A percentile compares a stretch with the other conserved stretches of the same genome.
phyloP scores from a whole-genome alignment of 164 flowering plant species.

The Protea cynaroides region DNA sequence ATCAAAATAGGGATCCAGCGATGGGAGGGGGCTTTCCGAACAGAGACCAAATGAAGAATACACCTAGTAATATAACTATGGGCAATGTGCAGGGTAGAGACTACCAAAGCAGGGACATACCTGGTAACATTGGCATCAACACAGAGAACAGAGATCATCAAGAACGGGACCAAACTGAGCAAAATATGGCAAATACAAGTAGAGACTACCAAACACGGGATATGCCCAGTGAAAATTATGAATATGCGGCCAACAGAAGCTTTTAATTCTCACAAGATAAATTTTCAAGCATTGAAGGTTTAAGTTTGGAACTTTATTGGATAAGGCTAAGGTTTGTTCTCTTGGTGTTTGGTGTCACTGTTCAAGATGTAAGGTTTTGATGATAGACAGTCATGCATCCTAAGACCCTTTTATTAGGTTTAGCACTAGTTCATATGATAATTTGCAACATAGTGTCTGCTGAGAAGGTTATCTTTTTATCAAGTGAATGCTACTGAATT shows the following conservation, averaged over 20 bases:
- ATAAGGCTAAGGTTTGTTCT: neutral
- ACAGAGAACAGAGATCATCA: constrained; percentile 4
- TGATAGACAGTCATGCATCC: neutral
- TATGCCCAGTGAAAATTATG: neutral
- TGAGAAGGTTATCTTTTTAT: neutral
- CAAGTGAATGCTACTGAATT: neutral
- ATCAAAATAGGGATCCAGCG: neutral
- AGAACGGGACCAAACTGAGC: neutral
- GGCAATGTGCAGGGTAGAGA: constrained; percentile 3
- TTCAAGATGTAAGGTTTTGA: neutral
- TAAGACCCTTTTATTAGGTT: neutral
- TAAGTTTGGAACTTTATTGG: neutral
- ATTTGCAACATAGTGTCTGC: neutral
- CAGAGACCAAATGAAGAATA: constrained; percentile 2
- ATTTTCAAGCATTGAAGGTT: neutral
- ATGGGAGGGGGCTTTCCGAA: constrained; percentile 1
- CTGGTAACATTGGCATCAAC: neutral
- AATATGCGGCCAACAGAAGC: constrained; percentile 6
- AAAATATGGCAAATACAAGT: neutral
- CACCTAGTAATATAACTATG: neutral
- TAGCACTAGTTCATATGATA: neutral
- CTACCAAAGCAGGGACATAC: constrained; percentile 1
- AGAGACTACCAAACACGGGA: constrained; percentile 8
- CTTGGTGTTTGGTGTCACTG: neutral
- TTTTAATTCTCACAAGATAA: neutral